A percentile compares a stretch with the other conserved stretches of the same genome.
phyloP scores from a whole-genome alignment of 83 land plant genomes.

The Picea abies region DNA sequence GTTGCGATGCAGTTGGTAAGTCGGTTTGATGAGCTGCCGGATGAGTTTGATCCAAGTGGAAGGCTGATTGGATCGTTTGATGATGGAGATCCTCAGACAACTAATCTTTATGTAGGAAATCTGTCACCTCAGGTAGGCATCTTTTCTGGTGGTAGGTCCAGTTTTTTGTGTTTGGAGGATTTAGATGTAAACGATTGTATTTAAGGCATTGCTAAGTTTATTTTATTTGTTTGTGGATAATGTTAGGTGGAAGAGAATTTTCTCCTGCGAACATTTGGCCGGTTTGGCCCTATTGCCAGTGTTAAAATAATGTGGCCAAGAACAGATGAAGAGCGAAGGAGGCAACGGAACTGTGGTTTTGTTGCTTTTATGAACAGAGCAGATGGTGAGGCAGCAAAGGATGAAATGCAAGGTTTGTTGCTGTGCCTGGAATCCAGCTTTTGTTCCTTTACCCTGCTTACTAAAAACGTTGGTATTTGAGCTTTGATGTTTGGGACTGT shows the following conservation, averaged over 20 bases:
- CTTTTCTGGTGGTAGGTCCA: neutral
- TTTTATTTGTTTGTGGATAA: neutral
- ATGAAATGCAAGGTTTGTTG: conserved; percentile 97
- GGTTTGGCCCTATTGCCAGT: conserved; percentile 99
- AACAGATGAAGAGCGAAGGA: conserved; percentile 88
- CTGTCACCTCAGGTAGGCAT: conserved; percentile 80
- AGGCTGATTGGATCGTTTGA: conserved; percentile 93
- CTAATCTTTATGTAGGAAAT: conserved; percentile 98
- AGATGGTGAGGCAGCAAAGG: conserved; percentile 98
- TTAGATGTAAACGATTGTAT: neutral
- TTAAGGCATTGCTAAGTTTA: neutral
- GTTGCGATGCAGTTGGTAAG: conserved; percentile 50
- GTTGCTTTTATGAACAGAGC: conserved; percentile 98
- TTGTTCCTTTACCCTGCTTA: neutral
- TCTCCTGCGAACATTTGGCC: conserved; percentile 92
- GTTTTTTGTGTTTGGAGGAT: neutral
- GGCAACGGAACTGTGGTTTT: conserved; percentile 99
- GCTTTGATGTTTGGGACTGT: neutral
- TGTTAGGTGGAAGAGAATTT: conserved; percentile 98
- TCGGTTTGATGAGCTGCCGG: conserved; percentile 91
- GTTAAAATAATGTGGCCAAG: conserved; percentile 99
- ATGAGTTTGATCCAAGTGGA: conserved; percentile 77
- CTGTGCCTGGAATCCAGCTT: neutral
- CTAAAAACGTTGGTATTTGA: neutral
- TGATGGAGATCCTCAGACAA: conserved; percentile 99